These are phyloP conservation scores for Monosporascus sp. DNA, from an alignment of 2,329 filamentous ascomycete genomes.

Conservation along the genomic window DNA sequence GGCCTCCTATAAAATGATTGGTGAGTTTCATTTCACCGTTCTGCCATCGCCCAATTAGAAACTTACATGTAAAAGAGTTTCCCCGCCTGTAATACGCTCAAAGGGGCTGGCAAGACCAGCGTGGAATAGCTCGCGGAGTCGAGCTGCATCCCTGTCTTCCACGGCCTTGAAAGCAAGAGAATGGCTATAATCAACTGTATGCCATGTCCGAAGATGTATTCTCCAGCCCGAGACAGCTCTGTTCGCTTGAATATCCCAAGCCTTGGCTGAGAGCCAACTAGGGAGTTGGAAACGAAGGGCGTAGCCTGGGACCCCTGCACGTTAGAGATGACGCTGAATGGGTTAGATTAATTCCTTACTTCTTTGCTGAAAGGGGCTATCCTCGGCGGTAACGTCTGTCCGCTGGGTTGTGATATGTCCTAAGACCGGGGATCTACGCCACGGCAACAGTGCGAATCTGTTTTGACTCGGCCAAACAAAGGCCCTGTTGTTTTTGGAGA, in stretches of 20 bases:
- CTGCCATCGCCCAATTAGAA: background rate
- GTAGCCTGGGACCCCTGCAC: background rate
- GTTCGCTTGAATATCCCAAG: background rate
- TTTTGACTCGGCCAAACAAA: background rate
- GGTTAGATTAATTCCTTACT: background rate
- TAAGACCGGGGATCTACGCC: background rate
- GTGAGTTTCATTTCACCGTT: background rate
- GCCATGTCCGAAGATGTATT: background rate
- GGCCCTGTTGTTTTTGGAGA: background rate
- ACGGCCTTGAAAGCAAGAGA: background rate
- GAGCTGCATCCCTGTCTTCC: background rate
- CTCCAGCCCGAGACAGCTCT: background rate
- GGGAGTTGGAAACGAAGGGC: background rate
- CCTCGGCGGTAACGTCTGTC: background rate
- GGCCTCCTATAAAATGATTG: background rate
- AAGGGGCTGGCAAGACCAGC: background rate
- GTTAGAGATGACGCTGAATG: background rate
- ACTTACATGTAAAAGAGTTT: background rate
- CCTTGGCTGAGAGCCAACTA: background rate
- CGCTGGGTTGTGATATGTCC: background rate
- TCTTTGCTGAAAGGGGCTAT: background rate
- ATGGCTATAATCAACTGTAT: background rate
- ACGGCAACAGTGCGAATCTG: background rate
- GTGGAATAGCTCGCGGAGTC: background rate
- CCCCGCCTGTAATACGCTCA: background rate